Evolutionary conservation across 1,139 yeast genomes (phyloP), one percentile per base, ranked within the genome.

Genomic region (Citeromyces siamensis): DNA sequence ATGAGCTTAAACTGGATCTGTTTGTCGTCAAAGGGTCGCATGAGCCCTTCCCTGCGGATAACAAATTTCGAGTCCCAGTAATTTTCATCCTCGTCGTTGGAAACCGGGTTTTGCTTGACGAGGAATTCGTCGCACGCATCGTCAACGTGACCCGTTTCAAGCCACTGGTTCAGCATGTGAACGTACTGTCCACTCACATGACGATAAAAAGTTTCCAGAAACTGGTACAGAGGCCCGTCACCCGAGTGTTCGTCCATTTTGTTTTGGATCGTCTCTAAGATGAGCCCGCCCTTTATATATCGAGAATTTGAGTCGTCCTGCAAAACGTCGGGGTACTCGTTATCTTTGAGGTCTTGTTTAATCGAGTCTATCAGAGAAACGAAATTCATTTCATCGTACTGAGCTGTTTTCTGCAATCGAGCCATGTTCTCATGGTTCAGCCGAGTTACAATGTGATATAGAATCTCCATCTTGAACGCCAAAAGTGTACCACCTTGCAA

Each of bases 61-160:
- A 84, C 71, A 52, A 72, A 90, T 40, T 85, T 72, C 42, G 84
- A 84, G 39, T 82, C 83, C 97, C 97, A 90, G 49, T 81, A 78
- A 41, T 79, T 76, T 46, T 86, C 95, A 44, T 44, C 60, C 55
- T 8, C 58, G 14, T 19, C 17, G 31, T 31, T 31, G n/a, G 20
- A 19, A 2, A 33, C 22, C 10, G 35, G 62, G 28, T 64, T 64
- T 40, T 62, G 57, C 40, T 75, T 68, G 9, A 90, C 72, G 52
- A 88, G 59, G 51, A 93, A 93, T 54, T 93, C 99, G 34, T 78
- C 76, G 48, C 74, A 75, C 0, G 85, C 86, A 48, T 93, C 98
- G 43, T 71, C 68, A 7, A 90, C 65, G 3, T 65, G 63, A 0
- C 99, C 99, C 38, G 68, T 63, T 10, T 69, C 66, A 17, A 90